Evolutionary conservation across 129 eudicot genomes (phyloP).

Genomic region (Helianthus annuus): HanXRQr2.0-SUNRISE NC_035446.2:118382655-118383154

Average conservation of each 20-base stretch:
- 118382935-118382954: constrained; percentile 12
- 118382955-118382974: constrained; percentile 8
- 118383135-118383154: constrained; percentile 9
- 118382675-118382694: background rate
- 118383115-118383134: constrained; percentile 31
- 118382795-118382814: background rate
- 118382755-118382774: constrained; percentile 9
- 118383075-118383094: constrained; percentile 34
- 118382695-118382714: background rate
- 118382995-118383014: constrained; percentile 36
- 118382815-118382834: background rate
- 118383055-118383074: constrained; percentile 36
- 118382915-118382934: background rate
- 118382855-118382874: background rate
- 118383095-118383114: constrained; percentile 41
- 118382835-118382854: background rate
- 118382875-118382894: background rate
- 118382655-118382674: constrained; percentile 6
- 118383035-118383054: constrained; percentile 35
- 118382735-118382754: constrained; percentile 38
- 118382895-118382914: background rate
- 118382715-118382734: constrained; percentile 31
- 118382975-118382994: constrained; percentile 21
- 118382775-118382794: background rate
- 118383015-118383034: constrained; percentile 43